phyloP scores from a whole-genome alignment of 2,329 filamentous ascomycete genomes.

The Colletotrichum ledebouriae region DNA sequence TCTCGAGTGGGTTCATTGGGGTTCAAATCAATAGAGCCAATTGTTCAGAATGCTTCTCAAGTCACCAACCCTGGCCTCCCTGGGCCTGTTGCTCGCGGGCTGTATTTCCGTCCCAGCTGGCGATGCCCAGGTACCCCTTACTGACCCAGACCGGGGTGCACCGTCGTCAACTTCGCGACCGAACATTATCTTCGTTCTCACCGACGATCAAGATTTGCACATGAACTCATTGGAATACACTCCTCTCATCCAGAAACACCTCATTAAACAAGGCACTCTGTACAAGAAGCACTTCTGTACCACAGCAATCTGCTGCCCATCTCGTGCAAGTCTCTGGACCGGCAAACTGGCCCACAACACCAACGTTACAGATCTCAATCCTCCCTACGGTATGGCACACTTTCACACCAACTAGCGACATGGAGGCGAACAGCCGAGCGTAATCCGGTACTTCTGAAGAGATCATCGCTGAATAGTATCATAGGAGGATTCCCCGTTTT shows the following conservation, averaged over 20 bases:
- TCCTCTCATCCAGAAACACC: slow-evolving; percentile 65
- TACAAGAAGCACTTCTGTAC: slow-evolving; percentile 75
- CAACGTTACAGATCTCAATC: slow-evolving; percentile 67
- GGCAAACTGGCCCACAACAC: slow-evolving; percentile 75
- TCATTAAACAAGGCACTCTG: slow-evolving; percentile 68
- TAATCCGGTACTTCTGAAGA: no score
- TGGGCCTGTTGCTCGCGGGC: slow-evolving; percentile 13
- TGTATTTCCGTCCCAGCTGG: background rate
- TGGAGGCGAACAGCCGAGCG: no score
- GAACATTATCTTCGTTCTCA: slow-evolving; percentile 75
- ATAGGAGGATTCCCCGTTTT: slow-evolving; percentile 63
- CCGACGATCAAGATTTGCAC: slow-evolving; percentile 75
- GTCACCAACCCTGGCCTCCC: background rate
- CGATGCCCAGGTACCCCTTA: slow-evolving; percentile 31
- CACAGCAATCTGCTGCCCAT: slow-evolving; percentile 74
- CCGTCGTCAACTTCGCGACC: slow-evolving; percentile 48
- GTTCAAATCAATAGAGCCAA: background rate
- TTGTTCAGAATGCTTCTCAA: slow-evolving; percentile 11
- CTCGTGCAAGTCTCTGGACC: slow-evolving; percentile 71
- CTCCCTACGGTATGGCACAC: slow-evolving; percentile 67
- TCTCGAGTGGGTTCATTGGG: background rate
- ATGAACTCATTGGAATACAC: slow-evolving; percentile 72
- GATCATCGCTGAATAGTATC: slow-evolving; percentile 38
- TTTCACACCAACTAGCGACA: background rate
- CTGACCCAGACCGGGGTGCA: slow-evolving; percentile 3